Conservation (phyloP, 208 protist species). For the Trypanosoma theileri region DNA sequence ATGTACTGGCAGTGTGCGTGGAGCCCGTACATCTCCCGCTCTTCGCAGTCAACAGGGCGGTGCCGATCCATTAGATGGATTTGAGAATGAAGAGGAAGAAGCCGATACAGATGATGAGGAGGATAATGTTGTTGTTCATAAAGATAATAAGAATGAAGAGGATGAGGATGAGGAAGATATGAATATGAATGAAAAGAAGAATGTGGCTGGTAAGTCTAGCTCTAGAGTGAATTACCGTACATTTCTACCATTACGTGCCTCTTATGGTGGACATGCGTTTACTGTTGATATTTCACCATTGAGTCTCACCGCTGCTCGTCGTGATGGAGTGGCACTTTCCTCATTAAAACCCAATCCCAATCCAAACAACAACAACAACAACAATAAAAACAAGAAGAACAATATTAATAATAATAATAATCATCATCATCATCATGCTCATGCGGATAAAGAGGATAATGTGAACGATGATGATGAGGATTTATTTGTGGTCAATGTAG, state of each 20-base stretch:
- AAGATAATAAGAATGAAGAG: slow-evolving; percentile 5
- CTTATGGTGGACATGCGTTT: too few species aligned
- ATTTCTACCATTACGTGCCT: too few species aligned
- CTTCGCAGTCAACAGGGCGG: slow-evolving; percentile 19
- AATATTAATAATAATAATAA: not conserved
- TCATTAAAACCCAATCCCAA: not conserved
- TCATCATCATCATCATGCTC: slow-evolving; percentile 8
- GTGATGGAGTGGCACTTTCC: slow-evolving; percentile 1
- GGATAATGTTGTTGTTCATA: not conserved
- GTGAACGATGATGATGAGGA: slow-evolving; percentile 41
- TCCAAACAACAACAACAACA: not conserved
- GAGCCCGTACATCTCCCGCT: slow-evolving; percentile 15
- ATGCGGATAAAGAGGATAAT: slow-evolving; percentile 42
- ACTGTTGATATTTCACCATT: too few species aligned
- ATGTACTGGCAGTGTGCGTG: slow-evolving; percentile 17
- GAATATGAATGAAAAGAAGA: not conserved
- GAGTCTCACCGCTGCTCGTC: too few species aligned
- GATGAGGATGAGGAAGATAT: slow-evolving; percentile 6
- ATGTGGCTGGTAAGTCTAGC: not conserved
- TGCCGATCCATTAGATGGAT: slow-evolving; percentile 23
- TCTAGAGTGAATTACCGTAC: too few species aligned
- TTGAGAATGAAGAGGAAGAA: slow-evolving; percentile 22
- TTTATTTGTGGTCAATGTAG: slow-evolving; percentile 75
- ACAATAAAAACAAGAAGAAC: slow-evolving; percentile 12
- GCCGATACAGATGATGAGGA: not conserved